Base-by-base conservation (phyloP, 2,329 filamentous ascomycete species). In the Apiospora arundinis region DNA sequence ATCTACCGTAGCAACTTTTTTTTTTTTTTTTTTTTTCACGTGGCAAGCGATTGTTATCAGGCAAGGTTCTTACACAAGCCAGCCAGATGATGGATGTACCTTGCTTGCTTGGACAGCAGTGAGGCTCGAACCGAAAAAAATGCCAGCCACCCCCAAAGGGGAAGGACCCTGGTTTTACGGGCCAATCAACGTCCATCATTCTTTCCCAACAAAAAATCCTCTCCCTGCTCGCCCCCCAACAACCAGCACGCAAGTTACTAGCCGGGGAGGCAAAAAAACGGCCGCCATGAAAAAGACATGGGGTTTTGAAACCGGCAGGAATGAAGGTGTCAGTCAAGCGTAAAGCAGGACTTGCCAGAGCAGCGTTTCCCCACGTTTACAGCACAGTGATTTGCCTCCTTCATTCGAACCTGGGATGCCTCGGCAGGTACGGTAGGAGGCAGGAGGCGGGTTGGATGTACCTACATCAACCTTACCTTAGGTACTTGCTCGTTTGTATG, bases 161-260 rank as follows among this genome's bases (percentile, higher is more conserved):
- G 65, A 67, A 67, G 65, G 65, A 67, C 65, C 65, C 65, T 67
- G n/a, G 65, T 44, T 46, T n/a, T 11, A 4, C 1, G 14, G 28
- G 65, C 65, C 65, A 67, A 67, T 67, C 65, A 67, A 21, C 40
- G 40, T 11, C 42, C 1, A 21, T 5, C 25, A 4, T 4, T 4
- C 11, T 12, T 67, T 67, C 65, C 65, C 65, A 67, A 67, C 65
- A 67, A 67, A 67, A 60, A 63, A 63, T 21, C 18, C 56, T 40
- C 56, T 67, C 44, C 40, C 65, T n/a, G 7, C 56, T 40, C 56
- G 45, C 44, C 40, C 65, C 37, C 52, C 56, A 67, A 44, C 56
- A 37, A 32, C 32, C 32, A 67, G 25, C 65, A 32, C 44, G 40
- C 40, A 44, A 18, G n/a, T 6, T 42, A 67, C n/a, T 11, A 44